These are phyloP conservation scores for Darksidea phi DNA, from an alignment of 495 filamentous ascomycete genomes.

Conservation along the genomic window DNA sequence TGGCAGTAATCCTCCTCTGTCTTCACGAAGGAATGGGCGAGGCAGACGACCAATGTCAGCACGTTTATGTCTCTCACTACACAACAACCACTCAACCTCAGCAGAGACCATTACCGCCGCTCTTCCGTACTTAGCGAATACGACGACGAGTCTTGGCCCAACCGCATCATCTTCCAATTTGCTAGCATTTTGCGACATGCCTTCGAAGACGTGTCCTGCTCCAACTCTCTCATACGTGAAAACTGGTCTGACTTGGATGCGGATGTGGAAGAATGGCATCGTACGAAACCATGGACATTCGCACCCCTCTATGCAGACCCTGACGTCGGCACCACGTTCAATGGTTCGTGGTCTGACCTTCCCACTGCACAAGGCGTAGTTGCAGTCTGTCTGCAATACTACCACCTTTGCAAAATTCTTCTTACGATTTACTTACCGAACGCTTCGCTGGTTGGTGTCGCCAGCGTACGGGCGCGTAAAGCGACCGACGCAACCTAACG, in stretches of 20 bases:
- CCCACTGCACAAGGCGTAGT: conserved; percentile 24
- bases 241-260: conserved; percentile 22
- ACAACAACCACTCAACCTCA: conserved; percentile 20
- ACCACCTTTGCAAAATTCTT: conserved; percentile 23
- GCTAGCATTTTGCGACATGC: conserved; percentile 20
- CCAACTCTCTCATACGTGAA: background rate
- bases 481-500: conserved; percentile 14
- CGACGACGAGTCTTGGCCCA: conserved; percentile 23
- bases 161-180: conserved; percentile 29
- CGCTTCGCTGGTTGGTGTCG: conserved; percentile 16
- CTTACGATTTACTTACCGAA: conserved; percentile 21
- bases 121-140: conserved; percentile 13
- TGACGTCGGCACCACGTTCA: conserved; percentile 6
- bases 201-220: conserved; percentile 6
- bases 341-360: conserved; percentile 14
- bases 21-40: conserved; percentile 26
- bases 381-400: conserved; percentile 26
- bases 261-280: conserved; percentile 20
- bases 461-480: conserved; percentile 7
- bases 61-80: conserved; percentile 21
- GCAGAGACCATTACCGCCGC: conserved; percentile 18
- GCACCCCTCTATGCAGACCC: conserved; percentile 8
- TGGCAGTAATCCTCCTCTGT: conserved; percentile 15
- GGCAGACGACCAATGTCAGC: conserved; percentile 25
- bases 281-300: conserved; percentile 22